Evolutionary conservation across 768 basidiomycete species (phyloP), one percentile per base, ranked within the genome.

Genomic region (Lactarius akahatsu): DNA sequence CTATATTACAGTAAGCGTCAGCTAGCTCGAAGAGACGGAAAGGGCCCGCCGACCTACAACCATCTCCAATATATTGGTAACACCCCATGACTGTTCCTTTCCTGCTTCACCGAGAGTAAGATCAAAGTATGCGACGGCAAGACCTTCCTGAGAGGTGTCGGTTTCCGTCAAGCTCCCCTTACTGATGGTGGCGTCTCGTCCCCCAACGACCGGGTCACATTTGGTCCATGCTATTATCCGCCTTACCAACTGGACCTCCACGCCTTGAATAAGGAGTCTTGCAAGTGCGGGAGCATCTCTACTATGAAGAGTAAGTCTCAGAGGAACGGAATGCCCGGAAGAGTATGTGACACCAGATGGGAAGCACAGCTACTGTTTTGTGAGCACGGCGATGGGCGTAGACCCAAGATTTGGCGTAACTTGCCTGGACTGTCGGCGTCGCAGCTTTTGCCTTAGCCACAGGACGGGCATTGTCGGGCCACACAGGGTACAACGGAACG

Each of bases 311-410:
- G 73, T 77, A 43, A 81, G 58, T 38, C 72, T 76, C 43, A 81
- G 74, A 8, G 80, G 79, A 57, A 83, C 76, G 18, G 69, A 65
- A 64, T 80, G 77, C 10, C 81, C 81, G 7, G 81, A 78, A 30
- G 80, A 69, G 69, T 77, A 80, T 32, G 72, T 74, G 43, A 70
- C 69, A 3, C 76, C 74, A n/a, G 71, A 63, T 2, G 81, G 80
- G 57, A 81, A 57, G 8, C 77, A 78, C 32, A 81, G 71, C 81
- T 82, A 62, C 41, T 11, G 20, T 55, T 43, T n/a, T 7, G 58
- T 67, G 38, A 67, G 62, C n/a, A 54, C 13, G 7, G 23, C 9
- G 16, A 18, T 30, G 9, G 5, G 43, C 13, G 28, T 50, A 34
- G 57, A 55, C n/a, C 1, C 26, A 38, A 36, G n/a, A 32, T 34